phyloP scores from a whole-genome alignment of 2,329 filamentous ascomycete species.

The Microsporum audouinii region DNA sequence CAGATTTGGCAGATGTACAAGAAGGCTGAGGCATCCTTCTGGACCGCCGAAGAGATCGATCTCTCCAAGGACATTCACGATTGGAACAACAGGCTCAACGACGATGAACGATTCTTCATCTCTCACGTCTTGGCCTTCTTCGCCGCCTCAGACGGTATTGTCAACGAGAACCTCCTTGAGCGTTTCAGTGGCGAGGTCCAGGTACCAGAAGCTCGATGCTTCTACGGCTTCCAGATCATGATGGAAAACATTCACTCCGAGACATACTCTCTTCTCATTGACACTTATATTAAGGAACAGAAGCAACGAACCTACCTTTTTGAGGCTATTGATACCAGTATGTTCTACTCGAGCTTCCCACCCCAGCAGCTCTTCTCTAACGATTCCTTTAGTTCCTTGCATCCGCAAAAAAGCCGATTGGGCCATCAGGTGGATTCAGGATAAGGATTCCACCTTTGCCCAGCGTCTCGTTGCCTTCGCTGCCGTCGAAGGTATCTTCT shows the following conservation, averaged over 20 bases:
- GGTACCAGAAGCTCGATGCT: slow-evolving; percentile 95
- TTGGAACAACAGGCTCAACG: slow-evolving; percentile 95
- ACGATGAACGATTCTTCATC: slow-evolving; percentile 96
- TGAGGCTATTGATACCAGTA: slow-evolving; percentile 96
- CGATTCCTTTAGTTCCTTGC: slow-evolving; percentile 58
- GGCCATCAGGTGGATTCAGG: slow-evolving; percentile 89
- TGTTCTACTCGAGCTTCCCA: slow-evolving; percentile 24
- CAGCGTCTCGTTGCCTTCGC: slow-evolving; percentile 94
- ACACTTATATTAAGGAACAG: slow-evolving; percentile 98
- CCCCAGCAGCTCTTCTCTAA: background rate
- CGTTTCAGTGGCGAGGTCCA: slow-evolving; percentile 96
- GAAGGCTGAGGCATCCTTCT: slow-evolving; percentile 98
- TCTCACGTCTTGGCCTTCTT: slow-evolving; percentile 99
- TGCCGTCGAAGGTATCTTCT: slow-evolving; percentile 98
- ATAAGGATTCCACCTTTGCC: slow-evolving; percentile 87
- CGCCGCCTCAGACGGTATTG: slow-evolving; percentile 94
- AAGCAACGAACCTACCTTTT: slow-evolving; percentile 90
- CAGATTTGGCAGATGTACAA: slow-evolving; percentile 99
- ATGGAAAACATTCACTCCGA: slow-evolving; percentile 99
- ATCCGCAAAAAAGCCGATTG: slow-evolving; percentile 98
- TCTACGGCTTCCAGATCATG: slow-evolving; percentile 99
- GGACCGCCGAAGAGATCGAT: slow-evolving; percentile 99
- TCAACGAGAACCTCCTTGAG: slow-evolving; percentile 98
- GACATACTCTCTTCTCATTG: slow-evolving; percentile 97
- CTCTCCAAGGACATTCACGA: slow-evolving; percentile 97